A percentile compares a stretch with the other conserved stretches of the same genome.
Evolutionary conservation across 2,329 filamentous ascomycete species (phyloP).

Genomic region (Septoria linicola): DNA sequence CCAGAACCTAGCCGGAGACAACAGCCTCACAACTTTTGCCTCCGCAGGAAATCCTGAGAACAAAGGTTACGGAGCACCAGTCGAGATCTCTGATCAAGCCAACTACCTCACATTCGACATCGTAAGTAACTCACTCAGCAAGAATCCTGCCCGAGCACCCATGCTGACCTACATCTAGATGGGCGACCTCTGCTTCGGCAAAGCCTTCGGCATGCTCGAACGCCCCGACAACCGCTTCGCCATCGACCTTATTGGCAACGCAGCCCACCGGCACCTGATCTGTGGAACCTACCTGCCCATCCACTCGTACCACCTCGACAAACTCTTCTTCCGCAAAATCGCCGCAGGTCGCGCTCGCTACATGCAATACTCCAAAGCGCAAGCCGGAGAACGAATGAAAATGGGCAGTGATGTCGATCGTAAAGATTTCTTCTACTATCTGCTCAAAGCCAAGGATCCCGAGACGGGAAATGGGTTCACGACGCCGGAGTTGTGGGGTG

Average conservation of each 20-base stretch:
- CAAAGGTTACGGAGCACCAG: conserved; percentile 43
- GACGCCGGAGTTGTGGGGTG: conserved; percentile 31
- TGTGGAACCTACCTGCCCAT: conserved; percentile 47
- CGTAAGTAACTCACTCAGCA: too few species aligned
- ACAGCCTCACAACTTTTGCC: conserved; percentile 12
- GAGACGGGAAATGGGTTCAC: conserved; percentile 36
- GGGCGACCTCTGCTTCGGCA: conserved; percentile 34
- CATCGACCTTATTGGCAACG: conserved; percentile 28
- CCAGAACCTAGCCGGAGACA: conserved; percentile 31
- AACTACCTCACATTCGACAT: conserved; percentile 44
- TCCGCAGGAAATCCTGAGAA: conserved; percentile 5
- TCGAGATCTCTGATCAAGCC: conserved; percentile 48
- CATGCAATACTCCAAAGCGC: conserved; percentile 46
- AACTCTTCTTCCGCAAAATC: conserved; percentile 47
- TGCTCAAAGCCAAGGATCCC: conserved; percentile 34
- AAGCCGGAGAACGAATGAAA: conserved; percentile 45
- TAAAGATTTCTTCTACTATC: conserved; percentile 34
- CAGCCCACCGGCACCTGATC: conserved; percentile 32
- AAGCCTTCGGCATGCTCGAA: conserved; percentile 47
- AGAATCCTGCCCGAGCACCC: too few species aligned
- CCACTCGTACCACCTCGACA: conserved; percentile 40
- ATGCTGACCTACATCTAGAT: too few species aligned
- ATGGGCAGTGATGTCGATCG: conserved; percentile 33
- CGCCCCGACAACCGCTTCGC: conserved; percentile 38
- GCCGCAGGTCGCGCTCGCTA: conserved; percentile 43